Evolutionary conservation across 768 basidiomycete species (phyloP).

Genomic region (Naematelia aurantialba): DNA sequence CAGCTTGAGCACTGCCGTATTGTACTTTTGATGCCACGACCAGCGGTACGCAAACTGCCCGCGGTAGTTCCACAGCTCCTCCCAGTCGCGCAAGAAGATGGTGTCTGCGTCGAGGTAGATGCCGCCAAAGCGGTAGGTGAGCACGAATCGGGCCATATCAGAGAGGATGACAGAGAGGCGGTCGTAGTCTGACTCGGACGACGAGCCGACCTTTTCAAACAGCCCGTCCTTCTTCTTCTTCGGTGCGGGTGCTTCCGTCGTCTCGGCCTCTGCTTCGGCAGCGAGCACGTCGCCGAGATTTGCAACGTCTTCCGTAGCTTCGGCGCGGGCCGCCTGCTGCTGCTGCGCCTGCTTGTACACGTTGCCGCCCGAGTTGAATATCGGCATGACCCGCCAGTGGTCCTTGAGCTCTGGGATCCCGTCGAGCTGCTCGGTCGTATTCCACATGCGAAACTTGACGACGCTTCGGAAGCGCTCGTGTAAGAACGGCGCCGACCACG

Average conservation of each 20-base stretch:
- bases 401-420: constrained; percentile 81
- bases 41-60: constrained; percentile 97
- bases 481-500: constrained; percentile 93
- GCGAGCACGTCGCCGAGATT: constrained; percentile 31
- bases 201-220: constrained; percentile 80
- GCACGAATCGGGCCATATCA: constrained; percentile 93
- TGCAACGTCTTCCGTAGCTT: constrained; percentile 16
- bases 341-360: constrained; percentile 38
- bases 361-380: constrained; percentile 65
- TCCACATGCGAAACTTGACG: constrained; percentile 95
- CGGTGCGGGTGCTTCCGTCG: constrained; percentile 17
- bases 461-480: constrained; percentile 87
- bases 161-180: constrained; percentile 87
- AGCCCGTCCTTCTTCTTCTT: constrained; percentile 56
- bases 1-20: constrained; percentile 91
- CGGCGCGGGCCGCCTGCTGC: constrained; percentile 17
- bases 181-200: constrained; percentile 82
- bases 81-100: constrained; percentile 94
- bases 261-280: constrained; percentile 28
- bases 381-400: constrained; percentile 77
- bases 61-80: constrained; percentile 94
- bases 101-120: constrained; percentile 97
- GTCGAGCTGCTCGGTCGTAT: constrained; percentile 94
- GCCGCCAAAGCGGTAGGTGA: constrained; percentile 95
- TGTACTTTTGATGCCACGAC: constrained; percentile 87